These are phyloP conservation scores for Globisporangium polare DNA, from an alignment of 352 stramenopile genomes.

Conservation along the genomic window DNA sequence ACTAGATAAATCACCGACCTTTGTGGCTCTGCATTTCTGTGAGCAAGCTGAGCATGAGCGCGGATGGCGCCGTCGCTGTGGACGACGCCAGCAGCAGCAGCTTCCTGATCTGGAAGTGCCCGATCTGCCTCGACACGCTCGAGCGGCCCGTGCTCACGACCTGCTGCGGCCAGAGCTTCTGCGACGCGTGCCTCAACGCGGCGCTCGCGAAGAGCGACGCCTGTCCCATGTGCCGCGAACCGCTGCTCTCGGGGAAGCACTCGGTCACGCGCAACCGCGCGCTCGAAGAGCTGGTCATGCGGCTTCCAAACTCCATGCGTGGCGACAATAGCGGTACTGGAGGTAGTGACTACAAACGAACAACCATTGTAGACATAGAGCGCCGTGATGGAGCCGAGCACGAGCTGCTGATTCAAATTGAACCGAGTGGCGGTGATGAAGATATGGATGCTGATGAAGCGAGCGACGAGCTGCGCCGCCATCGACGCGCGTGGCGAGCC, in stretches of 20 bases:
- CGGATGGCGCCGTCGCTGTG: not conserved
- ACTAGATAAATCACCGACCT: not conserved
- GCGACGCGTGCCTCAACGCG: constrained; percentile 40
- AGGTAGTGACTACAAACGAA: not conserved
- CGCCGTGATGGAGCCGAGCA: constrained; percentile 4
- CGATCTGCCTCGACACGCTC: constrained; percentile 52
- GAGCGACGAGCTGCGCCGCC: not conserved
- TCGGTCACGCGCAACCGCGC: constrained; percentile 50
- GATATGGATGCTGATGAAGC: not conserved
- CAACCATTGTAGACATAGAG: not conserved
- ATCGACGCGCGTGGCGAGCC: not conserved
- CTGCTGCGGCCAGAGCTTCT: constrained; percentile 71
- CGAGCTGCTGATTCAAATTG: constrained; percentile 20
- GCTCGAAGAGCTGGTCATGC: constrained; percentile 34
- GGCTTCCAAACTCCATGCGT: constrained; percentile 7
- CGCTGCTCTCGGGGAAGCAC: constrained; percentile 39
- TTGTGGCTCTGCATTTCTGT: too few relatives aligned
- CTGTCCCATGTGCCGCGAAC: constrained; percentile 55
- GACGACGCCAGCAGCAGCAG: constrained; percentile 1
- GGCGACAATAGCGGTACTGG: not conserved
- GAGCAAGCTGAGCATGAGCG: not conserved
- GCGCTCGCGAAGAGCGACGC: constrained; percentile 36
- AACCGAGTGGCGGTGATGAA: not conserved
- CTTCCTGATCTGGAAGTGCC: constrained; percentile 33
- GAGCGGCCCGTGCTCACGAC: constrained; percentile 43